Evolutionary conservation across 1,284 basidiomycete genomes (phyloP).

Genomic region (Fistulinella cinereoalba): DNA sequence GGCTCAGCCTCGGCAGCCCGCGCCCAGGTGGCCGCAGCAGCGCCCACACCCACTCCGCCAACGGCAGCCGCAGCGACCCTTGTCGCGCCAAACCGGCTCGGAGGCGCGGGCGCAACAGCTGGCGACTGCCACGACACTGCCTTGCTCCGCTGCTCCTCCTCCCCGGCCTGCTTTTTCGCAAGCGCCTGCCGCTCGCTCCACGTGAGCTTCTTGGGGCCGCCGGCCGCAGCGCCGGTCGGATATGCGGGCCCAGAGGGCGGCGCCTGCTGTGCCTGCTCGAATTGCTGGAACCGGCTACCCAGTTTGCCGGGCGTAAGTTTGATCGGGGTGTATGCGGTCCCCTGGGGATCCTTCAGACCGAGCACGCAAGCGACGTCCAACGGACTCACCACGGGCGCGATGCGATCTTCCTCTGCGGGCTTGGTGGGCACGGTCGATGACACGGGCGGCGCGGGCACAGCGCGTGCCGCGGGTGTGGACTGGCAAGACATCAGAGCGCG

Average conservation of each 20-base stretch:
- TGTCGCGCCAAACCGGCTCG: constrained; percentile 38
- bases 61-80: constrained; percentile 32
- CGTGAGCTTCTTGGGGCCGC: constrained; percentile 71
- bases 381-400: constrained; percentile 60
- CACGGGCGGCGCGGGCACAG: constrained; percentile 26
- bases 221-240: constrained; percentile 23
- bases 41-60: constrained; percentile 18
- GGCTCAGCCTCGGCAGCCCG: too few species aligned
- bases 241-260: constrained; percentile 20
- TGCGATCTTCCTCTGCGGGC: constrained; percentile 74
- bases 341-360: constrained; percentile 31
- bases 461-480: constrained; percentile 16
- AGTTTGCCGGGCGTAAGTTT: constrained; percentile 82
- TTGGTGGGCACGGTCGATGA: constrained; percentile 57
- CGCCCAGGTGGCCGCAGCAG: constrained; percentile 23
- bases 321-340: constrained; percentile 87
- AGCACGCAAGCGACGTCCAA: too few species aligned
- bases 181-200: constrained; percentile 89
- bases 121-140: constrained; percentile 50
- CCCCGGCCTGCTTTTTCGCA: constrained; percentile 80
- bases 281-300: constrained; percentile 75
- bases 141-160: constrained; percentile 72
- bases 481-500: too few species aligned
- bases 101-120: constrained; percentile 31
- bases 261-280: constrained; percentile 39